A percentile compares a stretch with the other conserved stretches of the same genome.
phyloP scores from a whole-genome alignment of 228 moss, liverwort and hornwort species.

The Sphagnum magellanicum region DNA sequence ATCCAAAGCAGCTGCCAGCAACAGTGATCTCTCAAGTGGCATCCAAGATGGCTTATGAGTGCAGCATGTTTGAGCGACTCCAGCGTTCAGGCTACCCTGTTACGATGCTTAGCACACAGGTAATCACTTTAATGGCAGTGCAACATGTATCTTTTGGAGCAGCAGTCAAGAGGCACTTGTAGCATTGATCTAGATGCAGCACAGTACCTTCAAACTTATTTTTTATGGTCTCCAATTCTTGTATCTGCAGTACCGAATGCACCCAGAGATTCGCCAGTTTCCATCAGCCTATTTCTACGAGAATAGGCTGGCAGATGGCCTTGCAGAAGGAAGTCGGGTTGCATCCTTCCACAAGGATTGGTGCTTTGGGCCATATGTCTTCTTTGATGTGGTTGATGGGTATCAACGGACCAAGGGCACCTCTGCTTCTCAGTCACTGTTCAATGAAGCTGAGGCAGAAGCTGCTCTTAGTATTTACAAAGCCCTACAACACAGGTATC shows the following conservation, averaged over 20 bases:
- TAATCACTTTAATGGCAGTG: slow-evolving; percentile 1
- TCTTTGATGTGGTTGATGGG: slow-evolving; percentile 85
- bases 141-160: background rate
- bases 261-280: slow-evolving; percentile 91
- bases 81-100: slow-evolving; percentile 89
- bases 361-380: slow-evolving; percentile 78
- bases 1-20: slow-evolving; percentile 96
- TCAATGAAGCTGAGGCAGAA: slow-evolving; percentile 81
- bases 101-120: slow-evolving; percentile 71
- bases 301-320: slow-evolving; percentile 56
- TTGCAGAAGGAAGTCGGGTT: slow-evolving; percentile 42
- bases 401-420: slow-evolving; percentile 41
- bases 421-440: slow-evolving; percentile 59
- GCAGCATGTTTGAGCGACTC: slow-evolving; percentile 97
- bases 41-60: slow-evolving; percentile 71
- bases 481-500: slow-evolving; percentile 51
- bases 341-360: slow-evolving; percentile 73
- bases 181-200: too few species aligned
- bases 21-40: slow-evolving; percentile 78
- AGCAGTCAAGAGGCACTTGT: too few species aligned
- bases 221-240: too few species aligned
- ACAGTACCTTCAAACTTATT: too few species aligned
- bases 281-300: slow-evolving; percentile 87
- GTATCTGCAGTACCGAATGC: slow-evolving; percentile 80
- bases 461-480: slow-evolving; percentile 62